Base-by-base conservation (phyloP, 1,284 basidiomycete genomes). In the Pyrrhoderma noxium region DNA sequence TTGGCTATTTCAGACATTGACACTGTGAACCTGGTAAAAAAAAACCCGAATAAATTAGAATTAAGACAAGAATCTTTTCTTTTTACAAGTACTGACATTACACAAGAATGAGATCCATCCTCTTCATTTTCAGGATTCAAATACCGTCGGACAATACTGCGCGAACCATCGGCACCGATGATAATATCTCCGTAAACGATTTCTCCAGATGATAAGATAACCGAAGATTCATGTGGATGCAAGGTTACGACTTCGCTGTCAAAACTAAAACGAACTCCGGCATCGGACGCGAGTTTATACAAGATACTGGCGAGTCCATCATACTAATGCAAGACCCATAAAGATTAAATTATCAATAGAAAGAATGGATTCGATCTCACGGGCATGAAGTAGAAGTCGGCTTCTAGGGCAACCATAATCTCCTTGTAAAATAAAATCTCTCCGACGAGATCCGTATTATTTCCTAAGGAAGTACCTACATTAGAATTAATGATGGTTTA, bases 131-230 rank as follows among this genome's bases (percentile, higher is more conserved):
- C 18, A 62, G 62, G 19, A 53, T 51, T 21, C 11, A 72, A 56
- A n/a, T 64, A 50, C 41, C 62, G 57, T 16, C 71, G 65, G 19
- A 62, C 64, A 18, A 67, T 47, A 7, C 70, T 74, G 45, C 56
- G 54, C 11, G 65, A 62, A 3, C 83, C 83, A 58, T 84, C 83
- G 0, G 82, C 81, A n/a, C 80, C 82, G 25, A 86, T 64, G 47
- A 85, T 70, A n/a, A 85, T 69, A 57, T 85, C 77, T 9, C 70
- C 79, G 2, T 58, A 54, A 40, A 82, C 49, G 13, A 62, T 63
- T 49, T 73, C 69, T 8, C 81, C 79, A 5, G 68, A 68, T 7
- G 67, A 63, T 9, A 82, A 31, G 0, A 59, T 70, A 19, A 76
- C 62, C 22, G 49, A 49, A 53, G 70, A 37, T 55, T 59, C 45